These are phyloP conservation scores for Marasmius fiardii DNA, from an alignment of 1,284 basidiomycete genomes.

Conservation along the genomic window DNA sequence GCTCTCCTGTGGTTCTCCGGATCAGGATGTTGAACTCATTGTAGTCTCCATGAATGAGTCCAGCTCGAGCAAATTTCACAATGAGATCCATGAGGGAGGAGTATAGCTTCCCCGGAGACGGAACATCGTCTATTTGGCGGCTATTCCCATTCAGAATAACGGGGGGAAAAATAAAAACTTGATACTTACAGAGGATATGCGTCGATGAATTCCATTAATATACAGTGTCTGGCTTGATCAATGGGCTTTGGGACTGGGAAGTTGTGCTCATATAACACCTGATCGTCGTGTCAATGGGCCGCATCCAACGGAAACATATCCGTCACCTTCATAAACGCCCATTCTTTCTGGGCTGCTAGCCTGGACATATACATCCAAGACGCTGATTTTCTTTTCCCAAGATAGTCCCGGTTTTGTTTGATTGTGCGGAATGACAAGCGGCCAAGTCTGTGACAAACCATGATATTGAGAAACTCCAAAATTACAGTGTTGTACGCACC, in stretches of 20 bases:
- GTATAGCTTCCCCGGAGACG: conserved; percentile 87
- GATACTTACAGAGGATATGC: conserved; percentile 84
- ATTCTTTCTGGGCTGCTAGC: conserved; percentile 95
- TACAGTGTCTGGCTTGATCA: conserved; percentile 92
- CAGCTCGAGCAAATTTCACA: conserved; percentile 89
- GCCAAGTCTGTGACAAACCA: conserved; percentile 65
- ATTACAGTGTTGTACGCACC: conserved; percentile 41
- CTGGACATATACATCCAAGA: conserved; percentile 99
- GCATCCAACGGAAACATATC: background rate
- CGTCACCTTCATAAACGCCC: conserved; percentile 94
- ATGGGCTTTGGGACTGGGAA: conserved; percentile 95
- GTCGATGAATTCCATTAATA: conserved; percentile 96
- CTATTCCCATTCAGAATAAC: conserved; percentile 36
- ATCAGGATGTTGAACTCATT: conserved; percentile 99
- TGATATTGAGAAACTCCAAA: background rate
- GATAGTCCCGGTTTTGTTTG: conserved; percentile 96
- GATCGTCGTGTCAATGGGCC: background rate
- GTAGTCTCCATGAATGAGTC: conserved; percentile 97
- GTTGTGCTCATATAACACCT: conserved; percentile 91
- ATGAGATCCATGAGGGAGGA: conserved; percentile 94
- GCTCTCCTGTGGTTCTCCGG: conserved; percentile 74
- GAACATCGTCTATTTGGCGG: conserved; percentile 84
- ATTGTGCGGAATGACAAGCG: conserved; percentile 96
- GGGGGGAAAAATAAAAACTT: conserved; percentile 6
- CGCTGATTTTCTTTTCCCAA: conserved; percentile 92